Percentiles rank a stretch among this genome's conserved stretches.
These are phyloP conservation scores for Colletotrichum chrysophilum DNA, from an alignment of 2,329 filamentous ascomycete genomes.

Conservation along the genomic window DNA sequence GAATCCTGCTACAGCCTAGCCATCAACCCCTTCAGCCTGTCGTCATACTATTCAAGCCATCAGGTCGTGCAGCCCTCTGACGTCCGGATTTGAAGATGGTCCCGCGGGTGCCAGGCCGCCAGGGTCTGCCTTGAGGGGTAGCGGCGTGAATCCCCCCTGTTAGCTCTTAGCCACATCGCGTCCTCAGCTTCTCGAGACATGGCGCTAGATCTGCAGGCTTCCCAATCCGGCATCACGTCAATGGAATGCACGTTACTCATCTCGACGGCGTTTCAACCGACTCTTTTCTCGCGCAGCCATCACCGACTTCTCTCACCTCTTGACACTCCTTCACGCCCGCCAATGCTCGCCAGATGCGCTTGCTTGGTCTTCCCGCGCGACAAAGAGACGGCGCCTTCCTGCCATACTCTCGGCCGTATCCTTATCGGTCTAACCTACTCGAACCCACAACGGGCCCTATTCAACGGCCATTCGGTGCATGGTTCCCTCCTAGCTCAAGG, in stretches of 20 bases:
- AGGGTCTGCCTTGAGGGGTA: conserved; percentile 6
- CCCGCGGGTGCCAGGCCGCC: not conserved
- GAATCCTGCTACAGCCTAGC: not conserved
- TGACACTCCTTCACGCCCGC: not conserved
- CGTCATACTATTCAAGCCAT: not conserved
- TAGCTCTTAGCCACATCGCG: not conserved
- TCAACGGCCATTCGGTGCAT: conserved; percentile 12
- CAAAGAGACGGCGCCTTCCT: conserved; percentile 21
- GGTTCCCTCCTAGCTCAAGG: not conserved
- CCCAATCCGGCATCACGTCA: conserved; percentile 16
- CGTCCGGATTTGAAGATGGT: conserved; percentile 9
- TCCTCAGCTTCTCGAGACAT: not conserved
- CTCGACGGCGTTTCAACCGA: conserved; percentile 6
- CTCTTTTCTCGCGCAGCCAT: conserved; percentile 1
- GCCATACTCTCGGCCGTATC: conserved; percentile 18
- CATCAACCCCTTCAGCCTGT: not conserved
- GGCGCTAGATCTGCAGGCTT: conserved; percentile 9
- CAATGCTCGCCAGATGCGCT: conserved; percentile 1
- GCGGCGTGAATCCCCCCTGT: conserved; percentile 5
- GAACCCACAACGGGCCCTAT: conserved; percentile 10
- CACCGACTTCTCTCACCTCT: not conserved
- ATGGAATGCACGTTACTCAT: conserved; percentile 13
- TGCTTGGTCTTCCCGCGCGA: conserved; percentile 14
- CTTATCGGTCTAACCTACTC: conserved; percentile 1
- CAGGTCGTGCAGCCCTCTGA: not conserved